phyloP scores from a whole-genome alignment of 1,139 yeast genomes.

The Geotrichum macrosporum region DNA sequence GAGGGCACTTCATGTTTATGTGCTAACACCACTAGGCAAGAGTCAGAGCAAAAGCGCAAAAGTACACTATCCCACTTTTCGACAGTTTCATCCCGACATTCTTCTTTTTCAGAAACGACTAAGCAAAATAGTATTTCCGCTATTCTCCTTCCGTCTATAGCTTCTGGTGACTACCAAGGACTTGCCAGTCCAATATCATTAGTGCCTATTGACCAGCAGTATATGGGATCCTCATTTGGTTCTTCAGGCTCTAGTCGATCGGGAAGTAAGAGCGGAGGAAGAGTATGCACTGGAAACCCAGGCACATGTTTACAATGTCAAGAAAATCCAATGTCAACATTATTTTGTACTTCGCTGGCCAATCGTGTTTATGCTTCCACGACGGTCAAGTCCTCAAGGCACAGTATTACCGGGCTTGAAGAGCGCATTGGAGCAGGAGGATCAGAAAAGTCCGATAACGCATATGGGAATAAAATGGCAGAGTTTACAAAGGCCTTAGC shows the following conservation, averaged over 20 bases:
- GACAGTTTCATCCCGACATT: too few relatives aligned
- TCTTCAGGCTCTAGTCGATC: not conserved
- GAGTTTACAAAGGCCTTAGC: too few relatives aligned
- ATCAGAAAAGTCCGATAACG: constrained; percentile 23
- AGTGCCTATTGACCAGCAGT: constrained; percentile 15
- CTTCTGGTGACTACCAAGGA: constrained; percentile 2
- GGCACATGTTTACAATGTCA: constrained; percentile 86
- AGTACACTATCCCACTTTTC: too few relatives aligned
- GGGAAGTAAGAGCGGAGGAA: constrained; percentile 18
- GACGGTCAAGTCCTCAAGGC: constrained; percentile 12
- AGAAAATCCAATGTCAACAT: constrained; percentile 79
- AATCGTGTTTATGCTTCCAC: constrained; percentile 33
- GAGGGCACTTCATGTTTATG: constrained; percentile 92
- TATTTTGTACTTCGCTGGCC: constrained; percentile 83
- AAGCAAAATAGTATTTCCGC: not conserved
- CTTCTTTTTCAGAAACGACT: not conserved
- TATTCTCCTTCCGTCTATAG: not conserved
- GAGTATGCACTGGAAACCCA: constrained; percentile 80
- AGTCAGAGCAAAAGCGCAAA: too few relatives aligned
- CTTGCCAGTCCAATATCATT: constrained; percentile 10
- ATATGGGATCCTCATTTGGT: not conserved
- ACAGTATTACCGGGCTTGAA: not conserved
- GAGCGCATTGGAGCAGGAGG: constrained; percentile 23
- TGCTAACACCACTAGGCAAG: constrained; percentile 45
- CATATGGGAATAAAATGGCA: constrained; percentile 17